These are phyloP conservation scores for Fusarium verrucosum DNA, from an alignment of 2,329 filamentous ascomycete species.

Conservation along the genomic window DNA sequence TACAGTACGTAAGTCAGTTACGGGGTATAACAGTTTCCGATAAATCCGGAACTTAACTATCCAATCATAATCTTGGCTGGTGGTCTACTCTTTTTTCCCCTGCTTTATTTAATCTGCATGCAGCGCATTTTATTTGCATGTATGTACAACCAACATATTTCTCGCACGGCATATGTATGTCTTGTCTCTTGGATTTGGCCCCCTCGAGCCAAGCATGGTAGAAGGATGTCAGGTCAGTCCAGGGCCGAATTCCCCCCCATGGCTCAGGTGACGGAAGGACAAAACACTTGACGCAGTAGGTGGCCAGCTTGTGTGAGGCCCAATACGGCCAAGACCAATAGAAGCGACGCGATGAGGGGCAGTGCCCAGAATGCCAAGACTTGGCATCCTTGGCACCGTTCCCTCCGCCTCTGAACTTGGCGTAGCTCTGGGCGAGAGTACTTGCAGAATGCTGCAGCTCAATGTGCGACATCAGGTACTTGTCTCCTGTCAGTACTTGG, in stretches of 20 bases:
- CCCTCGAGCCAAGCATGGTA: background rate
- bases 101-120: conserved; percentile 7
- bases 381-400: conserved; percentile 51
- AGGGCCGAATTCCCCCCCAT: conserved; percentile 30
- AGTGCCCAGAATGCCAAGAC: conserved; percentile 53
- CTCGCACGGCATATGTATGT: background rate
- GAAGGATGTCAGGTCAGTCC: conserved; percentile 22
- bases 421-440: conserved; percentile 34
- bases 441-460: background rate
- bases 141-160: background rate
- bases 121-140: background rate
- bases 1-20: too few species aligned
- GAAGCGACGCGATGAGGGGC: conserved; percentile 45
- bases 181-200: background rate
- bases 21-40: conserved; percentile 23
- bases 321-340: conserved; percentile 46
- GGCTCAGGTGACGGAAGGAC: conserved; percentile 46
- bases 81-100: background rate
- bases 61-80: background rate
- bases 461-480: background rate
- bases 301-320: conserved; percentile 45
- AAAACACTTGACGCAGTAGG: conserved; percentile 45
- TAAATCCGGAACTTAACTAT: conserved; percentile 16
- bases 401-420: conserved; percentile 41
- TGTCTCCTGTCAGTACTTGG: conserved; percentile 29